These are phyloP conservation scores for Nepenthes alata DNA, from an alignment of 179 eudicot genomes.

Conservation along the genomic window DNA sequence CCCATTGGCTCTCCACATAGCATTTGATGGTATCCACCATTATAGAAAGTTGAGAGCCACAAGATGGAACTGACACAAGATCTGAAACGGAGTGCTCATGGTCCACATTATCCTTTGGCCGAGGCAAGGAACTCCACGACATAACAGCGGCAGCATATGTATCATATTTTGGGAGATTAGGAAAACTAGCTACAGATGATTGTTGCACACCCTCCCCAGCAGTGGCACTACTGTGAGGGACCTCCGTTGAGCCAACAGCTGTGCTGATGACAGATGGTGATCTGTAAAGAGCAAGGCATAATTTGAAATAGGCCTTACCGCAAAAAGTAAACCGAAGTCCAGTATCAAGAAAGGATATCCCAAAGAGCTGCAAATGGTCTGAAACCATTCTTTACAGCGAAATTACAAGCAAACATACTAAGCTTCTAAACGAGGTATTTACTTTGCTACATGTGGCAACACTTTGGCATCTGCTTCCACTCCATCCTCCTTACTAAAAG, in stretches of 20 bases:
- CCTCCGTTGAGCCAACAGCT: conserved; percentile 9
- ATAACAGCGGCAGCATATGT: conserved; percentile 7
- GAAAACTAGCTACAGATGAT: too few species aligned
- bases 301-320: not conserved
- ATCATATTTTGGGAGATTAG: not conserved
- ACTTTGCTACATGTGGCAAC: conserved; percentile 19
- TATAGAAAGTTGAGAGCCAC: conserved; percentile 21
- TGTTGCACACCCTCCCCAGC: conserved; percentile 7
- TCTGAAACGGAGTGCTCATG: conserved; percentile 14
- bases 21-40: conserved; percentile 29
- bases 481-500: conserved; percentile 33
- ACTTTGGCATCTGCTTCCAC: conserved; percentile 11
- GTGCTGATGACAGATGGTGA: conserved; percentile 5
- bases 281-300: conserved; percentile 13
- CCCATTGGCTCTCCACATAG: conserved; percentile 27
- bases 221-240: conserved; percentile 18
- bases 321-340: not conserved
- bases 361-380: not conserved
- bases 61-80: conserved; percentile 16
- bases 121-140: conserved; percentile 6
- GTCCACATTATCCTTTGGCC: conserved; percentile 14
- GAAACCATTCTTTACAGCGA: not conserved
- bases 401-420: not conserved
- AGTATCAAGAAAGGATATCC: not conserved
- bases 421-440: conserved; percentile 1